Percentiles rank a stretch among this genome's conserved stretches.
Conservation (phyloP, 352 stramenopile species). For the Globisporangium ultimum region DNA sequence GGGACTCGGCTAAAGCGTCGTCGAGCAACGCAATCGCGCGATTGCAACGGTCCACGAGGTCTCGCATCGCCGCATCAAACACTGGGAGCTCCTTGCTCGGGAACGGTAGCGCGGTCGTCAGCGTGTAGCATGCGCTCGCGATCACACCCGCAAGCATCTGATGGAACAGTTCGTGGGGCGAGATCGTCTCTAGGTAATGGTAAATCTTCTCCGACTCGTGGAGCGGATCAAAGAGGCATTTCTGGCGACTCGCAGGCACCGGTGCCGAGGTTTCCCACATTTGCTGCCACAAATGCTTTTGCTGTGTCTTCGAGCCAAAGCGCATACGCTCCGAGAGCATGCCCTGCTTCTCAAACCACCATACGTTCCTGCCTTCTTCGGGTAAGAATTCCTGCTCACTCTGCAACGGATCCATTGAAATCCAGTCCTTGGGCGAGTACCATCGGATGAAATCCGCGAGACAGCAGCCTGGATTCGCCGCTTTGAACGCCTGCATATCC, state of each 20-base stretch:
- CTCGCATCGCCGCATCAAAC: constrained; percentile 33
- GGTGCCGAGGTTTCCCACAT: constrained; percentile 64
- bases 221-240: constrained; percentile 62
- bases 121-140: constrained; percentile 47
- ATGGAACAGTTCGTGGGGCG: constrained; percentile 73
- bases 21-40: constrained; percentile 57
- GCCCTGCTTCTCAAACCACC: constrained; percentile 66
- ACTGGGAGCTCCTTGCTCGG: constrained; percentile 27
- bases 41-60: constrained; percentile 31
- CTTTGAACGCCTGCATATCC: constrained; percentile 87
- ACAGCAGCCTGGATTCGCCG: constrained; percentile 60
- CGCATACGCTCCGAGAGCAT: constrained; percentile 79
- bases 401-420: constrained; percentile 32
- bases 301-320: constrained; percentile 27
- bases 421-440: constrained; percentile 85
- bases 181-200: constrained; percentile 80
- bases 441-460: constrained; percentile 81
- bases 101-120: constrained; percentile 45
- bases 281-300: constrained; percentile 70
- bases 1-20: constrained; percentile 57
- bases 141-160: constrained; percentile 72
- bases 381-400: constrained; percentile 29
- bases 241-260: constrained; percentile 58
- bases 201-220: constrained; percentile 80
- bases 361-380: constrained; percentile 38